Evolutionary conservation across 768 basidiomycete genomes (phyloP), one percentile per base, ranked within the genome.

Genomic region (Phlegmacium glaucopus): DNA sequence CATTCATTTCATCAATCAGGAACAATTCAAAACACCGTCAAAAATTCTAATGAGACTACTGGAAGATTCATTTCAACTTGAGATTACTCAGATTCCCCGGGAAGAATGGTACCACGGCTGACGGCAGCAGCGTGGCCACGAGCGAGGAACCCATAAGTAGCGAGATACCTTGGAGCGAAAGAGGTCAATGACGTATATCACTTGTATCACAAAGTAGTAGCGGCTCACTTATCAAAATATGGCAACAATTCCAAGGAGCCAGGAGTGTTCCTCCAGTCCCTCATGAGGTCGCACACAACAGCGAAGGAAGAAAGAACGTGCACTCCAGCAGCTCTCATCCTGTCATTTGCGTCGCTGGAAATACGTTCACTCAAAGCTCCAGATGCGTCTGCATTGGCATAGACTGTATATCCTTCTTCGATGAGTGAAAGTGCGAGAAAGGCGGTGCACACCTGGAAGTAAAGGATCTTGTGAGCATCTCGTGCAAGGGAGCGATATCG

Each of bases 201-300:
- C 6, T 27, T 15, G 6, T 34, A 16, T 34, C 39, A 46, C 16
- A n/a, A 27, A 36, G 45, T 15, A 37, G 10, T 26, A 29, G 15
- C 26, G 9, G 67, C 72, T 34, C 45, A 77, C 75, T 62, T 65
- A 54, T 75, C 74, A 47, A 70, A 74, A 61, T 59, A 77, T 1
- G 75, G 74, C 42, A 75, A 42, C 55, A 76, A 48, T 55, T 76
- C 64, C 13, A 41, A 13, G 1, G 72, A 53, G 3, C 75, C 75
- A n/a, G 77, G 75, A 4, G 69, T 71, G 52, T 67, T 64, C 45
- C 73, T 69, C 77, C 77, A 78, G 58, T 78, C 75, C 35, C 75
- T 60, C 75, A 78, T 75, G 32, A 77, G 64, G 56, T 78, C 76
- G 25, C 60, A 61, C 13, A 63, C 59, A 36, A 77, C 59, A 6